Base-by-base conservation (phyloP, 225 moss, liverwort and hornwort genomes). In the Pseudisothecium myosuroides region DNA sequence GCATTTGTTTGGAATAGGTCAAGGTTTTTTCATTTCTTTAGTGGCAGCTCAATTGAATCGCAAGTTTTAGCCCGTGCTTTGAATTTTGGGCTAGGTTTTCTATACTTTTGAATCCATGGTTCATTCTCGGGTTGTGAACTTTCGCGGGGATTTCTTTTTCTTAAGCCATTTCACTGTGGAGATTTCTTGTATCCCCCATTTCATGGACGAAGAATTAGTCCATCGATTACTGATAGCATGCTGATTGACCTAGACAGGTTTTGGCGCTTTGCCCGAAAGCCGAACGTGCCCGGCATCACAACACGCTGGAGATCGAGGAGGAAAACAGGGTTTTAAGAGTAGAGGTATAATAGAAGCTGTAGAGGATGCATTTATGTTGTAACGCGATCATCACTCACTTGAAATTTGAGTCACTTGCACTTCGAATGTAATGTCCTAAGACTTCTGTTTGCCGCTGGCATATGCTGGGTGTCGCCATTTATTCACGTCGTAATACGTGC, bases 241-340 rank as follows among this genome's bases (percentile, higher is more conserved):
- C 55, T 72, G 43, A 71, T 36, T 87, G 71, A 63, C 16, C 50
- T 64, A 23, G 39, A 36, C 87, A 97, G 95, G 87, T 88, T 66
- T 82, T 93, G 62, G 85, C 90, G 63, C 76, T 95, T 78, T 92
- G 91, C 58, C 88, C 95, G 31, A 90, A 87, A 83, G 90, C 89
- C 36, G 86, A 92, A 59, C 66, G 71, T 47, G 74, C 80, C 60
- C 37, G 34, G 73, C 78, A n/a, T 62, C 83, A 87, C 64, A 88
- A 85, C 22, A 63, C 82, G 58, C 62, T 54, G 17, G 92, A 94
- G 78, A 83, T 94, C 61, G 90, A 92, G 77, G 96, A 96, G 92
- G 98, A 99, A 94, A 91, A 96, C 85, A 86, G 94, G 89, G 56
- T 93, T 55, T 84, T 99, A 83, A 87, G 82, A 83, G 91, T 88